phyloP scores from a whole-genome alignment of 495 filamentous ascomycete species.

The Trichoderma orchidacearum region DNA sequence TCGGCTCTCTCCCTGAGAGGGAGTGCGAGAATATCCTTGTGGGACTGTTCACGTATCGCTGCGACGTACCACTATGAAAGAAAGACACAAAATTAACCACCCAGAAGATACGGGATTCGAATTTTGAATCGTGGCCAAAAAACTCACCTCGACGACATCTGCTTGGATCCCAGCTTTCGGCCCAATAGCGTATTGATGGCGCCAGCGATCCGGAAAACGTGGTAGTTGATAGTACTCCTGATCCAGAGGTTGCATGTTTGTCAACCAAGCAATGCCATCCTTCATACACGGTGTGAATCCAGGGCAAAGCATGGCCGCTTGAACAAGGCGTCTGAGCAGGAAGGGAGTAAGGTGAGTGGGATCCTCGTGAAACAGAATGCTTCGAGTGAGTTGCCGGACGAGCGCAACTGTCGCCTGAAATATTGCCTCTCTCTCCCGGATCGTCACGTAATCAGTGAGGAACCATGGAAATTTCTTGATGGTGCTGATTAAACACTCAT shows the following conservation, averaged over 20 bases:
- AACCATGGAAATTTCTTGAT: slow-evolving; percentile 70
- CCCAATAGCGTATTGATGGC: slow-evolving; percentile 22
- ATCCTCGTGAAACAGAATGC: slow-evolving; percentile 18
- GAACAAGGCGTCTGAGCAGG: slow-evolving; percentile 43
- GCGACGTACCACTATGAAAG: slow-evolving; percentile 33
- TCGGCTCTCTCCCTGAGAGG: slow-evolving; percentile 12
- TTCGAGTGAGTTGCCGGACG: slow-evolving; percentile 11
- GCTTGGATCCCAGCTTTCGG: slow-evolving; percentile 22
- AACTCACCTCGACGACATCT: slow-evolving; percentile 34
- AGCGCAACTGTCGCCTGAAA: slow-evolving; percentile 38
- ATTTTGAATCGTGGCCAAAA: background rate
- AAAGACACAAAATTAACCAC: too few relatives aligned
- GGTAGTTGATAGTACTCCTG: slow-evolving; percentile 20
- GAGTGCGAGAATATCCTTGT: slow-evolving; percentile 7
- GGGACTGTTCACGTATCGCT: slow-evolving; percentile 34
- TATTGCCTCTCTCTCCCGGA: slow-evolving; percentile 46
- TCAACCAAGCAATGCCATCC: slow-evolving; percentile 28
- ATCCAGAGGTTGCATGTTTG: slow-evolving; percentile 8
- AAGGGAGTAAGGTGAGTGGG: slow-evolving; percentile 33
- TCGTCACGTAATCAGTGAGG: slow-evolving; percentile 43
- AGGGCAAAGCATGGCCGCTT: slow-evolving; percentile 44
- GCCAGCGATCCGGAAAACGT: slow-evolving; percentile 23
- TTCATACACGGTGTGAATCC: slow-evolving; percentile 52
- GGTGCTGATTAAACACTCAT: slow-evolving; percentile 62
- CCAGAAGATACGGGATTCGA: too few relatives aligned